phyloP scores from a whole-genome alignment of 169 alveolate genomes.

The Plasmodium vinckei region DNA sequence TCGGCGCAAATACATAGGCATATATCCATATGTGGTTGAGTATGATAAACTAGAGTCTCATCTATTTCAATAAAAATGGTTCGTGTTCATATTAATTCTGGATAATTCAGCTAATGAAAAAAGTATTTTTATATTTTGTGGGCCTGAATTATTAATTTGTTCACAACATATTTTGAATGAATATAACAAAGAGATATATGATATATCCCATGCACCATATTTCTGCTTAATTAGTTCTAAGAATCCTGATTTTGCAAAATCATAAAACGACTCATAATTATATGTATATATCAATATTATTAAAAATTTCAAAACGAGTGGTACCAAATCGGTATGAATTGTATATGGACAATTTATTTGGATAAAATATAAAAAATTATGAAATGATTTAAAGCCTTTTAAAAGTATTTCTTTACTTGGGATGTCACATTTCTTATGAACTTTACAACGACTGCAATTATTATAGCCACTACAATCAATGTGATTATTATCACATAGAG shows the following conservation, averaged over 20 bases:
- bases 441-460: neutral
- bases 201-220: conserved; percentile 66
- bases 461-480: too few species aligned
- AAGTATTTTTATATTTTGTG: conserved; percentile 8
- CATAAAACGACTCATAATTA: conserved; percentile 46
- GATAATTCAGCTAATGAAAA: conserved; percentile 28
- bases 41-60: too few species aligned
- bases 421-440: neutral
- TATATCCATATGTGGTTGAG: too few species aligned
- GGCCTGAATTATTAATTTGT: neutral
- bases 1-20: too few species aligned
- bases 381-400: conserved; percentile 48
- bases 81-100: neutral
- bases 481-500: conserved; percentile 23
- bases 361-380: conserved; percentile 54
- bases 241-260: conserved; percentile 48
- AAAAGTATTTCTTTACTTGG: conserved; percentile 21
- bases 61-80: too few species aligned
- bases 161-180: conserved; percentile 46
- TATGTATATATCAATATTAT: conserved; percentile 58
- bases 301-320: conserved; percentile 67
- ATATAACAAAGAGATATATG: conserved; percentile 31
- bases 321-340: conserved; percentile 57
- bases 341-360: conserved; percentile 65
- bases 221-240: conserved; percentile 67